phyloP scores from a whole-genome alignment of 495 filamentous ascomycete genomes.

The Xanthoparmelia taractica region DNA sequence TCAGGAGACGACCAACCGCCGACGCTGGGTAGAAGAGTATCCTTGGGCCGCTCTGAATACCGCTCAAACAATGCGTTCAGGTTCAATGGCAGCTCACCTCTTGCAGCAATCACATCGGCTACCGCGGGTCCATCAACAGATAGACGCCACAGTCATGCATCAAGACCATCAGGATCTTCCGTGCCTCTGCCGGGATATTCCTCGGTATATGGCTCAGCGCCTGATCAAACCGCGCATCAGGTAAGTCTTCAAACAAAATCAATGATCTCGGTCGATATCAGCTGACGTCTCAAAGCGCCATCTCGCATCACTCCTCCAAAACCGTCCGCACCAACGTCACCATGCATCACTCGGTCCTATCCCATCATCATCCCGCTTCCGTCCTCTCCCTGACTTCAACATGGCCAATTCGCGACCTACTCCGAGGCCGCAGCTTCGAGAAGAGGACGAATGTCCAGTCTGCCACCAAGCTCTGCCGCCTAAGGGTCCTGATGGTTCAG shows the following conservation, averaged over 20 bases:
- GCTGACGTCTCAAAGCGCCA: slow-evolving; percentile 19
- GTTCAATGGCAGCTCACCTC: slow-evolving; percentile 7
- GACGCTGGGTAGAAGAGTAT: slow-evolving; percentile 7
- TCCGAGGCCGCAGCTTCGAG: slow-evolving; percentile 43
- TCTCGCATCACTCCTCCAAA: slow-evolving; percentile 17
- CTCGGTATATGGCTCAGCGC: slow-evolving; percentile 23
- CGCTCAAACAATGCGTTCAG: slow-evolving; percentile 11
- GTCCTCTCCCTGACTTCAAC: slow-evolving; percentile 26
- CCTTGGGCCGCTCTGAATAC: slow-evolving; percentile 12
- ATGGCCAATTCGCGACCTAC: slow-evolving; percentile 27
- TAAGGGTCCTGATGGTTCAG: slow-evolving; percentile 49
- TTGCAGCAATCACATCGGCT: slow-evolving; percentile 4
- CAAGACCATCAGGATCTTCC: neutral
- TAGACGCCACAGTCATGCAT: slow-evolving; percentile 13
- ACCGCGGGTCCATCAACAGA: neutral
- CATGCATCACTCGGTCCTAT: slow-evolving; percentile 21
- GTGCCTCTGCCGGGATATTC: slow-evolving; percentile 18
- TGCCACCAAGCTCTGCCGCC: slow-evolving; percentile 72
- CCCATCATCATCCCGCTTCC: slow-evolving; percentile 15
- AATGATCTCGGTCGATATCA: neutral
- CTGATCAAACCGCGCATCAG: slow-evolving; percentile 20
- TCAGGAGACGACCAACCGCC: slow-evolving; percentile 1
- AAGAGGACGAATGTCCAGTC: slow-evolving; percentile 87
- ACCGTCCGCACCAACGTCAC: slow-evolving; percentile 22
- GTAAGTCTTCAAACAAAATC: slow-evolving; percentile 19